Conservation (phyloP, 192 early-diverging fungal species). For the Coemansia pectinata region DNA sequence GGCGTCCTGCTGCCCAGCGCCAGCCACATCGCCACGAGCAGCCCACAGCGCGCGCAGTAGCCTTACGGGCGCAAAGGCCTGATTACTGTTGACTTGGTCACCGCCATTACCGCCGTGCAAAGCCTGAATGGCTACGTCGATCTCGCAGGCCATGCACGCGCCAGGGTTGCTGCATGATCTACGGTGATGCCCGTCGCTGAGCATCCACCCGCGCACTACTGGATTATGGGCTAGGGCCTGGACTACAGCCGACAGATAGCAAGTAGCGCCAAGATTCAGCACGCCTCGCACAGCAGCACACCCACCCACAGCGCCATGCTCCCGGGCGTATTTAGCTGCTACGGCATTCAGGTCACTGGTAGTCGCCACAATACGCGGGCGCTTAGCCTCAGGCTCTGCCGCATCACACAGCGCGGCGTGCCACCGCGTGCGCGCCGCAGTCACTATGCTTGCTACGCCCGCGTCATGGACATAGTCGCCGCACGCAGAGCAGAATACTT, state of each 20-base stretch:
- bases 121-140: conserved; percentile 79
- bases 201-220: conserved; percentile 81
- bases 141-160: conserved; percentile 90
- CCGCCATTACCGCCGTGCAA: conserved; percentile 44
- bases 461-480: conserved; percentile 84
- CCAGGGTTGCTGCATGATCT: conserved; percentile 5
- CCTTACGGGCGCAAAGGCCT: conserved; percentile 77
- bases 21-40: conserved; percentile 80
- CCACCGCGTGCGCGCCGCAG: conserved; percentile 20
- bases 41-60: conserved; percentile 92
- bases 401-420: conserved; percentile 44
- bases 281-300: conserved; percentile 81
- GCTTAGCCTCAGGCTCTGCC: conserved; percentile 33
- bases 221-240: conserved; percentile 94
- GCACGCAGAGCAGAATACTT: conserved; percentile 74
- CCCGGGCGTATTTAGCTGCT: conserved; percentile 43
- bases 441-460: conserved; percentile 61
- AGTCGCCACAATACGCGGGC: conserved; percentile 35
- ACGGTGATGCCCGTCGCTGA: conserved; percentile 86
- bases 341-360: conserved; percentile 29
- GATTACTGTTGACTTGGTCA: not conserved
- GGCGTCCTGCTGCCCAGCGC: conserved; percentile 94
- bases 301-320: conserved; percentile 29
- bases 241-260: conserved; percentile 93
- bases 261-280: conserved; percentile 91